Percentiles rank a stretch among this genome's conserved stretches.
Conservation (phyloP, 31 red algal genomes). For the Porphyra umbilicalis region DNA sequence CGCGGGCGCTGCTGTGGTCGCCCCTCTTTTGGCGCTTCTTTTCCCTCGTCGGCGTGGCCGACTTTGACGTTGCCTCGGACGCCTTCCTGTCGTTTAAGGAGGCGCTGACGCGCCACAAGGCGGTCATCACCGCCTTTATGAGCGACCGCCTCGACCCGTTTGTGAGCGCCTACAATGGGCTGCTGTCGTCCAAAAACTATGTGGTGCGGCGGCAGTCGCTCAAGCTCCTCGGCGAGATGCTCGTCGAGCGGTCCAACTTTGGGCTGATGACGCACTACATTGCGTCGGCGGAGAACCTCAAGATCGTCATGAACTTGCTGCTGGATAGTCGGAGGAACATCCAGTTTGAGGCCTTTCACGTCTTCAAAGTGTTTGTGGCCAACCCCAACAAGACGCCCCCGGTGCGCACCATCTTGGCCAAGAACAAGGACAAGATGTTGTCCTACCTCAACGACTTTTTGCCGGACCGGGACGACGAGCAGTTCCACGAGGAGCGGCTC, state of each 20-base stretch:
- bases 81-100: slow-evolving; percentile 90
- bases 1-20: slow-evolving; percentile 50
- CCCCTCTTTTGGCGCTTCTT: slow-evolving; percentile 83
- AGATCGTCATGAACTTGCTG: slow-evolving; percentile 91
- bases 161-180: slow-evolving; percentile 43
- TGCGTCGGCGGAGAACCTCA: slow-evolving; percentile 70
- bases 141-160: slow-evolving; percentile 64
- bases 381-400: slow-evolving; percentile 85
- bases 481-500: slow-evolving; percentile 81
- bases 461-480: slow-evolving; percentile 81
- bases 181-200: slow-evolving; percentile 84
- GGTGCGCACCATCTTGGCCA: slow-evolving; percentile 68
- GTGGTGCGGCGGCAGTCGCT: slow-evolving; percentile 82
- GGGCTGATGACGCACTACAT: slow-evolving; percentile 96
- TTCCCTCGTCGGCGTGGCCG: slow-evolving; percentile 58
- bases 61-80: slow-evolving; percentile 98
- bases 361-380: slow-evolving; percentile 99
- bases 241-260: slow-evolving; percentile 85
- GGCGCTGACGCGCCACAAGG: slow-evolving; percentile 65
- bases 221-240: slow-evolving; percentile 86
- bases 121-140: slow-evolving; percentile 67
- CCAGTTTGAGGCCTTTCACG: slow-evolving; percentile 99
- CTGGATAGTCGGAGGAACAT: slow-evolving; percentile 83
- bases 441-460: slow-evolving; percentile 74
- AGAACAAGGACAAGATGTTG: slow-evolving; percentile 78